Evolutionary conservation across 2,329 filamentous ascomycete species (phyloP).

Genomic region (Monascus ruber): DNA sequence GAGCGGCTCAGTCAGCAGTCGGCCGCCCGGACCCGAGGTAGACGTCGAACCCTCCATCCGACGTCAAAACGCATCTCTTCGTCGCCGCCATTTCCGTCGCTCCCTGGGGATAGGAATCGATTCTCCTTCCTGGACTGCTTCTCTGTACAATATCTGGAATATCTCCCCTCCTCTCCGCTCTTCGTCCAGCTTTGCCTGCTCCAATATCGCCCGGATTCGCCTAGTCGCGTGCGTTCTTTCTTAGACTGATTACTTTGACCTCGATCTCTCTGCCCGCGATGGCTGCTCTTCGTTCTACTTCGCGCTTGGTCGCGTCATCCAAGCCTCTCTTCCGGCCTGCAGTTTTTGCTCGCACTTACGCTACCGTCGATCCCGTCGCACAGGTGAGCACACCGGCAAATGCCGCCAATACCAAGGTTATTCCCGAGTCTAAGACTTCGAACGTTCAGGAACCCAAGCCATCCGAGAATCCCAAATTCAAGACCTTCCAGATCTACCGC

Average conservation of each 20-base stretch:
- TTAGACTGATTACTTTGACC: slow-evolving; percentile 5
- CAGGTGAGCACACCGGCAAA: slow-evolving; percentile 14
- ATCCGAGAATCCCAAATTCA: slow-evolving; percentile 52
- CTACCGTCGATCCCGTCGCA: slow-evolving; percentile 31
- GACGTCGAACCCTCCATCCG: slow-evolving; percentile 6
- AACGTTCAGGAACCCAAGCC: slow-evolving; percentile 51
- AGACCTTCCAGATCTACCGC: slow-evolving; percentile 97
- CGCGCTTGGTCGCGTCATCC: slow-evolving; percentile 33
- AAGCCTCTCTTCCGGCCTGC: slow-evolving; percentile 32
- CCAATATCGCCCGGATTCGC: background rate
- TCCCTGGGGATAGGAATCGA: background rate
- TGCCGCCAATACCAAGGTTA: slow-evolving; percentile 19
- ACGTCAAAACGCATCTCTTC: slow-evolving; percentile 2
- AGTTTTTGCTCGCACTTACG: slow-evolving; percentile 34
- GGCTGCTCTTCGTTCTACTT: slow-evolving; percentile 39
- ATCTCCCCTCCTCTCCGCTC: no score
- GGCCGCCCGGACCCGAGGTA: slow-evolving; percentile 28
- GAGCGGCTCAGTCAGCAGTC: slow-evolving; percentile 18
- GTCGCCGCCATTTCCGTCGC: slow-evolving; percentile 6
- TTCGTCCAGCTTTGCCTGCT: no score
- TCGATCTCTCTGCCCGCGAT: slow-evolving; percentile 21
- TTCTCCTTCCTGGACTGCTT: no score
- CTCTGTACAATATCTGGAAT: no score
- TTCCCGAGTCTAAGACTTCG: slow-evolving; percentile 45
- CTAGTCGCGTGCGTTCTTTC: slow-evolving; percentile 4